phyloP scores from a whole-genome alignment of 345 rosid genomes.

The Salix brachista region DNA sequence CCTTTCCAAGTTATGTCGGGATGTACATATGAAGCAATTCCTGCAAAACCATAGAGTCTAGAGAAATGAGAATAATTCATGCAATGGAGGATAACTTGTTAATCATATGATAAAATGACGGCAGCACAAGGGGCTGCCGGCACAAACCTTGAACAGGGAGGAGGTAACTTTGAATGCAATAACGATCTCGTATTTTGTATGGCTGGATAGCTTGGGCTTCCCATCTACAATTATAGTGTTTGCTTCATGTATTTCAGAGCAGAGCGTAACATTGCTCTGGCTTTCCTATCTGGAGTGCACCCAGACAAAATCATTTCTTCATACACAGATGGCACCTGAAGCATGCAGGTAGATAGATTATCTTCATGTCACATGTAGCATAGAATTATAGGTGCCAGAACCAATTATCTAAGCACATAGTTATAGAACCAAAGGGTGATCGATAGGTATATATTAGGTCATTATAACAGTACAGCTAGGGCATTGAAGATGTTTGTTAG shows the following conservation, averaged over 20 bases:
- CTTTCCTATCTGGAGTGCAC: slow-evolving; percentile 84
- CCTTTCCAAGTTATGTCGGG: neutral
- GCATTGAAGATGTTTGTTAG: neutral
- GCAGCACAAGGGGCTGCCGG: neutral
- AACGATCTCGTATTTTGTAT: neutral
- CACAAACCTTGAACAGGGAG: slow-evolving; percentile 26
- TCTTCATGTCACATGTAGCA: neutral
- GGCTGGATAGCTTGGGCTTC: slow-evolving; percentile 8
- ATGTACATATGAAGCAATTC: slow-evolving; percentile 2
- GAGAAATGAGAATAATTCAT: neutral
- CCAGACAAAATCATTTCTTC: slow-evolving; percentile 91
- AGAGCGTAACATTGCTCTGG: slow-evolving; percentile 92
- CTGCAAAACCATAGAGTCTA: slow-evolving; percentile 12
- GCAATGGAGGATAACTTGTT: neutral
- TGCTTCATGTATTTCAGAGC: slow-evolving; percentile 91
- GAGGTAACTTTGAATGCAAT: neutral
- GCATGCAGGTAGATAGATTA: neutral
- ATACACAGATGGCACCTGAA: slow-evolving; percentile 84
- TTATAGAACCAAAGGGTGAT: neutral
- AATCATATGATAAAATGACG: neutral
- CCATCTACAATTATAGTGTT: slow-evolving; percentile 38
- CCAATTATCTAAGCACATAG: neutral
- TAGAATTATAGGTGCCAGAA: neutral
- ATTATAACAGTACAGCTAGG: neutral
- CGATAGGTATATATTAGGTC: neutral